A percentile compares a stretch with the other conserved stretches of the same genome.
Conservation (phyloP, 148 eudicot species). For the Tetragonia tetragonoides region DNA sequence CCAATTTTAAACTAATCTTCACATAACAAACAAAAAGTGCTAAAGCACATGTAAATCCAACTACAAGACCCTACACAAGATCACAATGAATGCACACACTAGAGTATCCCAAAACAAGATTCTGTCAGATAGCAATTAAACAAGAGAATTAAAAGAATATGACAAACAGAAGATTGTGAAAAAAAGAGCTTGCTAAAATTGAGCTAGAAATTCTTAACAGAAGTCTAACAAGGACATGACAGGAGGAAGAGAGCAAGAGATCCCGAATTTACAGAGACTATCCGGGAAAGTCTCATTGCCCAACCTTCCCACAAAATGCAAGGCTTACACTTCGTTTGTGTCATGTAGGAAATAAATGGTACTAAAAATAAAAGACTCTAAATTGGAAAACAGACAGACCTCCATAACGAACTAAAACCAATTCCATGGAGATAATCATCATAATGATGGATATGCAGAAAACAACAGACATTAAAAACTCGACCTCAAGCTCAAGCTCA, state of each 20-base stretch:
- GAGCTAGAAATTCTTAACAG: not conserved
- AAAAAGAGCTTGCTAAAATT: no score
- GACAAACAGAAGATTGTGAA: not conserved
- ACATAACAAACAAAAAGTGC: not conserved
- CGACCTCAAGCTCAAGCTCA: constrained; percentile 33
- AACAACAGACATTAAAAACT: not conserved
- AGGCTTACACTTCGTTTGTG: constrained; percentile 34
- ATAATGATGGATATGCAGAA: not conserved
- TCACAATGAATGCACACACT: constrained; percentile 4
- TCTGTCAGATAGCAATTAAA: not conserved
- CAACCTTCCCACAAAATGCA: constrained; percentile 26
- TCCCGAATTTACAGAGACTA: constrained; percentile 22
- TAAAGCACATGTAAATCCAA: constrained; percentile 1
- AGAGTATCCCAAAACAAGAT: not conserved
- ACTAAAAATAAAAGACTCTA: not conserved
- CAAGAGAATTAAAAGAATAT: not conserved
- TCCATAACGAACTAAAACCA: constrained; percentile 34
- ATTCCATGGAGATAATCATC: not conserved
- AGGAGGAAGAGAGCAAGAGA: constrained; percentile 16
- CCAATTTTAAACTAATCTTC: not conserved
- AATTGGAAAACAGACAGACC: constrained; percentile 45
- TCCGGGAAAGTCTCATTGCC: constrained; percentile 21
- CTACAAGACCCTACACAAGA: constrained; percentile 29
- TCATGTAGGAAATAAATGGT: constrained; percentile 16
- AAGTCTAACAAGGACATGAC: constrained; percentile 21